Evolutionary conservation across 169 alveolate species (phyloP), one percentile per base, ranked within the genome.

Genomic region (Theileria annulata): DNA sequence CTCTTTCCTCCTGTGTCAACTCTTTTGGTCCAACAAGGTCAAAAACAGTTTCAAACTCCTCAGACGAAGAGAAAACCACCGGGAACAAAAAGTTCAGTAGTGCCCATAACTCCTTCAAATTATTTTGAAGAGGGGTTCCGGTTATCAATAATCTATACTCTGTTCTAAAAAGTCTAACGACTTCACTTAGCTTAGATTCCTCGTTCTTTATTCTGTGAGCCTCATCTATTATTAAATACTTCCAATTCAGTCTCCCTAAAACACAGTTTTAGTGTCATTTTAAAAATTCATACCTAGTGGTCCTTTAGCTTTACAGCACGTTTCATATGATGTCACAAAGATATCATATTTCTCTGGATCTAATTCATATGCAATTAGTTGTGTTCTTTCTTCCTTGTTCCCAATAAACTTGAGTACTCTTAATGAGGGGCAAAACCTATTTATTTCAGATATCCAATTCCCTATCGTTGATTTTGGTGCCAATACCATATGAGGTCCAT

Each of bases 71-170:
- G 86, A 97, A 97, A 27, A 97, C 91, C 64, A 95, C 95, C 0
- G 99, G 99, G 96, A 96, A 95, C 47, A 98, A 95, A 86, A 98
- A 97, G 86, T 98, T 98, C 35, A 98, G 92, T 17, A 98, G 92
- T 19, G 99, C 98, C 99, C 99, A 98, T 27, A 98, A 89, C 86
- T 98, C 99, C 71, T 96, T 97, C 93, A 98, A 93, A 42, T 98
- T 95, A 91, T 98, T 98, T 90, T 98, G 97, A 66, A 98, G 95
- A 15, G 99, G 99, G 17, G 99, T 98, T 10, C 99, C 99, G 12
- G 99, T 96, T 42, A 98, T 92, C 69, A 98, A 87, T 71, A 98
- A 92, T 73, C 99, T 91, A 82, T 96, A 96, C 79, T 98, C 96
- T 25, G 99, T 92, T 73, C 94, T 89, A 79, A 97, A 79, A 48